Evolutionary conservation across 2,329 filamentous ascomycete species (phyloP).

Genomic region (Diaporthe sp.): DNA sequence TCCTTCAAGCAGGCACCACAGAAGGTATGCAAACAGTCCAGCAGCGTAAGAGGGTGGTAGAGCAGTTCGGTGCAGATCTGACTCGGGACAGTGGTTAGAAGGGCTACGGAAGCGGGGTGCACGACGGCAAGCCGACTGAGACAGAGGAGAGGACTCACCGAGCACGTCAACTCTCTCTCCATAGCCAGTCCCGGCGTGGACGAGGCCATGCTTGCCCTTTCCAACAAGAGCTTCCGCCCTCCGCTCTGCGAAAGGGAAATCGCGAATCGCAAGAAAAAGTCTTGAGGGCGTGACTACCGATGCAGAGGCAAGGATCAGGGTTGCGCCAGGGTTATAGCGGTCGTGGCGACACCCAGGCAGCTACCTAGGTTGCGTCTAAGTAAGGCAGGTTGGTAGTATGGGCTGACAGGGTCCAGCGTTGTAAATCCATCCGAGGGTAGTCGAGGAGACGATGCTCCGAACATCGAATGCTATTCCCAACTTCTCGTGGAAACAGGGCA

Average conservation of each 20-base stretch:
- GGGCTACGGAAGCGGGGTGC: constrained; percentile 24
- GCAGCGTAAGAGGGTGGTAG: constrained; percentile 89
- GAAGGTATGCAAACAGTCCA: constrained; percentile 95
- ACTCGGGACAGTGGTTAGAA: constrained; percentile 36
- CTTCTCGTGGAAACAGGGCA: neutral
- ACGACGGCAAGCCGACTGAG: constrained; percentile 9
- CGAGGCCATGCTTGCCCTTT: constrained; percentile 58
- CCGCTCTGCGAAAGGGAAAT: constrained; percentile 10
- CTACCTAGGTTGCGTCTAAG: neutral
- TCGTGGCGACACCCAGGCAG: neutral
- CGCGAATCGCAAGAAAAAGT: constrained; percentile 21
- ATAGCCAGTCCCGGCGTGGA: constrained; percentile 73
- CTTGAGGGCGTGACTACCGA: neutral
- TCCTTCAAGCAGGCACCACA: constrained; percentile 96
- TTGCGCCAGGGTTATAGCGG: constrained; percentile 44
- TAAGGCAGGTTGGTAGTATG: neutral
- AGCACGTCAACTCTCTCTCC: constrained; percentile 95
- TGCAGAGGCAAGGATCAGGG: constrained; percentile 47
- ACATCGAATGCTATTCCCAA: neutral
- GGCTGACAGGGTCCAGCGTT: constrained; percentile 40
- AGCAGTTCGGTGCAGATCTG: constrained; percentile 98
- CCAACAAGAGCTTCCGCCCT: constrained; percentile 16
- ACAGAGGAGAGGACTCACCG: constrained; percentile 70
- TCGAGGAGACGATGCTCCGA: constrained; percentile 3
- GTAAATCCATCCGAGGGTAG: neutral